Evolutionary conservation across 495 filamentous ascomycete species (phyloP).

Genomic region (Physcia stellaris): DNA sequence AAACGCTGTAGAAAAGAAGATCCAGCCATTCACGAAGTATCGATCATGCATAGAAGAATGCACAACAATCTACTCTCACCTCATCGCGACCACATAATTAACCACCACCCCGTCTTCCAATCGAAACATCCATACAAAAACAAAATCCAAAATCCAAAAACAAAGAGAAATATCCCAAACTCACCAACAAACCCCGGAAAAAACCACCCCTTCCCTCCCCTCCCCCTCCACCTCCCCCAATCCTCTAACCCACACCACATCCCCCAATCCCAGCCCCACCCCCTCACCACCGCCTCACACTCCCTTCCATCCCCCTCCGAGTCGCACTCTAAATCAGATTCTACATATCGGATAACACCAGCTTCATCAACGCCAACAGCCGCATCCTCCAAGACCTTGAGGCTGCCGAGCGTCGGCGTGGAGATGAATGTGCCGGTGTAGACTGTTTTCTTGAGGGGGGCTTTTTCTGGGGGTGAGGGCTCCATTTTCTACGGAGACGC

Average conservation of each 20-base stretch:
- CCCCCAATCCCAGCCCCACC: constrained; percentile 7
- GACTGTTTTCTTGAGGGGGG: constrained; percentile 9
- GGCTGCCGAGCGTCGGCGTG: constrained; percentile 15
- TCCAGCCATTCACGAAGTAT: too few relatives aligned
- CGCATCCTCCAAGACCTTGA: constrained; percentile 29
- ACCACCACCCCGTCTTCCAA: neutral
- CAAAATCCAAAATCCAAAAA: neutral
- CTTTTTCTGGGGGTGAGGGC: neutral
- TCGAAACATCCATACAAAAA: neutral
- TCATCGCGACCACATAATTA: neutral
- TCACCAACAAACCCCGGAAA: constrained; percentile 88
- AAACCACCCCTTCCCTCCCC: constrained; percentile 50
- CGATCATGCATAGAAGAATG: too few relatives aligned
- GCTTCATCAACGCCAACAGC: constrained; percentile 51
- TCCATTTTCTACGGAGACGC: too few relatives aligned
- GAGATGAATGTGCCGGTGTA: constrained; percentile 36
- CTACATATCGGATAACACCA: constrained; percentile 50
- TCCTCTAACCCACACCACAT: neutral
- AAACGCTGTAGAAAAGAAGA: too few relatives aligned
- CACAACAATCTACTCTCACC: too few relatives aligned
- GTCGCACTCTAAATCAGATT: too few relatives aligned
- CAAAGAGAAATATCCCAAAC: constrained; percentile 2
- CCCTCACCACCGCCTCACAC: constrained; percentile 17
- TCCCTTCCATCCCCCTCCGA: constrained; percentile 32
- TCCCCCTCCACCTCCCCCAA: constrained; percentile 17